phyloP scores from a whole-genome alignment of 2,329 filamentous ascomycete genomes.

The Teratosphaeria nubilosa region DNA sequence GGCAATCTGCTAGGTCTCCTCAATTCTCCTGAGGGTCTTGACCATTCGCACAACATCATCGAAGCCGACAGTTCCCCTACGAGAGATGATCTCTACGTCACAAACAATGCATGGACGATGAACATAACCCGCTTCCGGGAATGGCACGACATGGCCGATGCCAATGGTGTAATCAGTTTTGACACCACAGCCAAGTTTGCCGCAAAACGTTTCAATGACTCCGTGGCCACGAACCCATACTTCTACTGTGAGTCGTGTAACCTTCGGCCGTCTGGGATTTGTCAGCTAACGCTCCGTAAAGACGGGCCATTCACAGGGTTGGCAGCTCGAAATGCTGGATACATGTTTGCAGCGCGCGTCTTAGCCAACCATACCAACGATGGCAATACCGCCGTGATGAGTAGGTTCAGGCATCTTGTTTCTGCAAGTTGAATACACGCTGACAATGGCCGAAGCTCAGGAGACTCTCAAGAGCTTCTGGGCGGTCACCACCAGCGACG shows the following conservation, averaged over 20 bases:
- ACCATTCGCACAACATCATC: slow-evolving; percentile 43
- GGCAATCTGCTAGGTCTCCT: slow-evolving; percentile 12
- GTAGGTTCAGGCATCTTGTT: slow-evolving; percentile 12
- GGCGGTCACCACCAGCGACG: slow-evolving; percentile 18
- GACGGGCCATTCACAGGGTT: slow-evolving; percentile 16
- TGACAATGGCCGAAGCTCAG: slow-evolving; percentile 2
- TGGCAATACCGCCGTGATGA: slow-evolving; percentile 20
- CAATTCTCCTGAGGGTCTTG: slow-evolving; percentile 25
- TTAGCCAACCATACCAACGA: slow-evolving; percentile 21
- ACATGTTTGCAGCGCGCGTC: slow-evolving; percentile 8
- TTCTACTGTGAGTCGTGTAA: slow-evolving; percentile 9
- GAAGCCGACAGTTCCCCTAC: slow-evolving; percentile 45
- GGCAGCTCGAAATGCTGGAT: slow-evolving; percentile 12
- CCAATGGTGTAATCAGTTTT: slow-evolving; percentile 12
- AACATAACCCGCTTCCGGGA: slow-evolving; percentile 42
- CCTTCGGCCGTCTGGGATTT: neutral
- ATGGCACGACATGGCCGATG: slow-evolving; percentile 25
- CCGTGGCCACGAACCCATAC: slow-evolving; percentile 13
- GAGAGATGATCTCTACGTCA: slow-evolving; percentile 40
- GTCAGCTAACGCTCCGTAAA: neutral
- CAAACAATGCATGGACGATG: slow-evolving; percentile 39
- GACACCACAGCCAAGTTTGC: slow-evolving; percentile 17
- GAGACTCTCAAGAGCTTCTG: slow-evolving; percentile 25
- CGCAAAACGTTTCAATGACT: slow-evolving; percentile 14
- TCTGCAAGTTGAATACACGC: neutral